Evolutionary conservation across 164 flowering plant genomes (phyloP), one percentile per base, ranked within the genome.

Genomic region (Tetracentron sinense): DNA sequence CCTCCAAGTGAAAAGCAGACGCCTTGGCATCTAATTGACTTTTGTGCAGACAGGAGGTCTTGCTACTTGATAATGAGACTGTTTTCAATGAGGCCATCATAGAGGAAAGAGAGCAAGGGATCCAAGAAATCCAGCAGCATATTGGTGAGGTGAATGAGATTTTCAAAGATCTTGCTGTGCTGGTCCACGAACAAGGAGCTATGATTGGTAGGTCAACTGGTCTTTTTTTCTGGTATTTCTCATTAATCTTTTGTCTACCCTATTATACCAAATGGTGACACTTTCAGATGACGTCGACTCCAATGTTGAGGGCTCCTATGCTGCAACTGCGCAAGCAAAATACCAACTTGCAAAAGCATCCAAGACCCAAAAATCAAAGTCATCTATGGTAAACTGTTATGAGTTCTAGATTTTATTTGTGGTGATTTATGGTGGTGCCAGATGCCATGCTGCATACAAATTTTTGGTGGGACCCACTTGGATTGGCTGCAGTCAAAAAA

Each of bases 351-450:
- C 44, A 20, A 88, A 88, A 82, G 97, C 98, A 23, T 59, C 97
- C 33, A 92, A 90, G 79, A 90, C 88, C 19, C 98, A 92, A 82
- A 85, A 66, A 78, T 83, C 92, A 52, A 88, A 85, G 70, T 88
- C 96, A n/a, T 92, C 98, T 69, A 75, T 89, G 92, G 98, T 89
- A 80, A 75, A 46, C 0, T 22, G 35, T 21, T n/a, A n/a, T 5
- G 21, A 56, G 17, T 33, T 53, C 16, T 49, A 22, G 25, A 42
- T 63, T 33, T 33, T 23, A 19, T 12, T 47, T 26, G 19, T 59
- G 52, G 44, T 8, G 14, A 38, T 38, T 8, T 8, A 38, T 38
- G 14, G 14, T 38, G 14, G 7, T 38, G 14, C 14, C 44, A 38
- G 44, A 16, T 16, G 14, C 14, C 44, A 38, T 38, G 38, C 38